phyloP scores from a whole-genome alignment of 768 basidiomycete genomes.

The Auricularia cornea region DNA sequence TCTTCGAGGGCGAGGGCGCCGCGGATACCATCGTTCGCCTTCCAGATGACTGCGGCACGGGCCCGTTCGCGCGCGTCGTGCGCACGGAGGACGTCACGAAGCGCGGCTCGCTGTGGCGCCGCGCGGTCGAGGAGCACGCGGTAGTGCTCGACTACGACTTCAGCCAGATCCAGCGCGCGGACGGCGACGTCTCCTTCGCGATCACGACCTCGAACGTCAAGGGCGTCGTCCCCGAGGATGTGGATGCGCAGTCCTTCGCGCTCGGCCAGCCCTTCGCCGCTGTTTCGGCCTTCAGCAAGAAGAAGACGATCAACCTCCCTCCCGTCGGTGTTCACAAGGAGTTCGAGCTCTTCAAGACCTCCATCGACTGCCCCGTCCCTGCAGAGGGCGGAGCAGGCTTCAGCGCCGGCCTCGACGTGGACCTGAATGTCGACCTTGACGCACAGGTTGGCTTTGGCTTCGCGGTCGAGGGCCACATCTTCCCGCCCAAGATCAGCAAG shows the following conservation, averaged over 20 bases:
- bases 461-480: slow-evolving; percentile 23
- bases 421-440: slow-evolving; percentile 24
- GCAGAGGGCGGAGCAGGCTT: slow-evolving; percentile 7
- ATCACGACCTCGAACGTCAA: neutral
- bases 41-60: slow-evolving; percentile 14
- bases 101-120: neutral
- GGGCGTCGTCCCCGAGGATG: neutral
- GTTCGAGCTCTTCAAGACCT: slow-evolving; percentile 25
- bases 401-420: slow-evolving; percentile 10
- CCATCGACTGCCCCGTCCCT: slow-evolving; percentile 13
- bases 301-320: slow-evolving; percentile 9
- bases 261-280: neutral
- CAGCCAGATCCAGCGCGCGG: neutral
- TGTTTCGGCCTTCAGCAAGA: neutral
- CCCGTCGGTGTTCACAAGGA: slow-evolving; percentile 26
- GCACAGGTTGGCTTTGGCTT: slow-evolving; percentile 21
- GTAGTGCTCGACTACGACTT: slow-evolving; percentile 1
- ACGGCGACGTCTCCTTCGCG: neutral
- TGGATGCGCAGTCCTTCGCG: neutral
- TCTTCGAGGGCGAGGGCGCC: neutral
- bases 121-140: neutral
- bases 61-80: slow-evolving; percentile 27
- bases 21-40: neutral
- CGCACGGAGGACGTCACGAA: neutral
- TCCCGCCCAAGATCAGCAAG: slow-evolving; percentile 34